phyloP scores from a whole-genome alignment of 306 rosid genomes.

The Crotalaria pallida region DNA sequence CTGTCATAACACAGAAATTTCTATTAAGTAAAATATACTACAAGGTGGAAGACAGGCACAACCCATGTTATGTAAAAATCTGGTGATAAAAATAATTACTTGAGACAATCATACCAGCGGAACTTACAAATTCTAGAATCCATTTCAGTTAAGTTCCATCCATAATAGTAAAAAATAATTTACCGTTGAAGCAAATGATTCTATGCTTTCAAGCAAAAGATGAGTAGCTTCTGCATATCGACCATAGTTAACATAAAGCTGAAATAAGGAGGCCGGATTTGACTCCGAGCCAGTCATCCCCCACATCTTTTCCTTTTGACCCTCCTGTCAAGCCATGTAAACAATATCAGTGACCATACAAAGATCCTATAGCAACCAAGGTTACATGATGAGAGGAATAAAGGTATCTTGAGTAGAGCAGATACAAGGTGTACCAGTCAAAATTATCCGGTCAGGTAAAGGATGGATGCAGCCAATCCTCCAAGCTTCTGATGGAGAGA shows the following conservation, averaged over 20 bases:
- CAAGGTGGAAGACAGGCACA: background rate
- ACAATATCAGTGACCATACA: background rate
- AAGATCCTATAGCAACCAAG: background rate
- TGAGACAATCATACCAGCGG: background rate
- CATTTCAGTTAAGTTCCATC: background rate
- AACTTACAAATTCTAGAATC: conserved; percentile 1
- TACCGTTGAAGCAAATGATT: conserved; percentile 73
- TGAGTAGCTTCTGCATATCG: conserved; percentile 85
- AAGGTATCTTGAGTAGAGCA: background rate
- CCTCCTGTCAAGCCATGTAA: conserved; percentile 53
- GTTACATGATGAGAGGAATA: background rate
- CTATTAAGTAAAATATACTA: background rate
- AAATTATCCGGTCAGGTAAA: background rate
- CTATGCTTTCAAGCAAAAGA: conserved; percentile 69
- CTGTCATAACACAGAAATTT: background rate
- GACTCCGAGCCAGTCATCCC: conserved; percentile 86
- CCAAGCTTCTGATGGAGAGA: background rate
- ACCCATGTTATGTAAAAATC: background rate
- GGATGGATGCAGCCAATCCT: background rate
- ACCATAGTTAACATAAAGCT: conserved; percentile 75
- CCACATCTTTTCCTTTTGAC: conserved; percentile 53
- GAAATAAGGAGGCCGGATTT: conserved; percentile 77
- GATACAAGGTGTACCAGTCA: background rate
- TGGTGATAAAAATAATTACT: background rate
- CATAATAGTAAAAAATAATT: conserved; percentile 16